A percentile compares a stretch with the other conserved stretches of the same genome.
phyloP scores from a whole-genome alignment of 768 basidiomycete species.

The Macrolepiota fuliginosa region DNA sequence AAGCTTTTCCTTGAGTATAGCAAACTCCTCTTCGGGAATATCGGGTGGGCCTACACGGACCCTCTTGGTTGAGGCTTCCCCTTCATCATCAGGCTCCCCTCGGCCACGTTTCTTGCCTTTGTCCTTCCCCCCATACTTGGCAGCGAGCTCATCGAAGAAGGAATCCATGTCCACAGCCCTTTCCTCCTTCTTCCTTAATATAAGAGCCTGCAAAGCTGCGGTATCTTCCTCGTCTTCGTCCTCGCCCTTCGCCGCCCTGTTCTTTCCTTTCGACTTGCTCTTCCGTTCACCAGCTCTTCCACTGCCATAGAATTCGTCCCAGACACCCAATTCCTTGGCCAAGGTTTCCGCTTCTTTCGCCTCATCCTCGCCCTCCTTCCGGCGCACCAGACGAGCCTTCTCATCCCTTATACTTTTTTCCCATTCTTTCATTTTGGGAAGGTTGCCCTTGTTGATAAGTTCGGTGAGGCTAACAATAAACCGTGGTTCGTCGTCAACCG shows the following conservation, averaged over 20 bases:
- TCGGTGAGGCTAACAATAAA: constrained; percentile 68
- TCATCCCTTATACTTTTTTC: constrained; percentile 70
- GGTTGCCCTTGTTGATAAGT: constrained; percentile 59
- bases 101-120: constrained; percentile 57
- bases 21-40: constrained; percentile 66
- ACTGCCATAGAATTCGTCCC: constrained; percentile 89
- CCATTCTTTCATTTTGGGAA: constrained; percentile 65
- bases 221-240: constrained; percentile 45
- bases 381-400: constrained; percentile 71
- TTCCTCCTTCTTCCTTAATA: constrained; percentile 68
- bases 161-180: constrained; percentile 61
- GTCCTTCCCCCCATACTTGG: constrained; percentile 62
- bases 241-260: constrained; percentile 33
- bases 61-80: constrained; percentile 50
- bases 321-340: constrained; percentile 87
- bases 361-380: constrained; percentile 75
- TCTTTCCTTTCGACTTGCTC: constrained; percentile 48
- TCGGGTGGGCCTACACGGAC: constrained; percentile 46
- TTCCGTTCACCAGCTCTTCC: constrained; percentile 65
- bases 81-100: constrained; percentile 36
- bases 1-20: constrained; percentile 54
- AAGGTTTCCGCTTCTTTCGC: constrained; percentile 80
- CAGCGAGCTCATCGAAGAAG: constrained; percentile 74
- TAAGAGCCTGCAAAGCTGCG: constrained; percentile 76
- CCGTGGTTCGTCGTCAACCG: constrained; percentile 80